Evolutionary conservation across 2,329 filamentous ascomycete species (phyloP), one percentile per base, ranked within the genome.

Genomic region (Ophiostoma tasmaniense): DNA sequence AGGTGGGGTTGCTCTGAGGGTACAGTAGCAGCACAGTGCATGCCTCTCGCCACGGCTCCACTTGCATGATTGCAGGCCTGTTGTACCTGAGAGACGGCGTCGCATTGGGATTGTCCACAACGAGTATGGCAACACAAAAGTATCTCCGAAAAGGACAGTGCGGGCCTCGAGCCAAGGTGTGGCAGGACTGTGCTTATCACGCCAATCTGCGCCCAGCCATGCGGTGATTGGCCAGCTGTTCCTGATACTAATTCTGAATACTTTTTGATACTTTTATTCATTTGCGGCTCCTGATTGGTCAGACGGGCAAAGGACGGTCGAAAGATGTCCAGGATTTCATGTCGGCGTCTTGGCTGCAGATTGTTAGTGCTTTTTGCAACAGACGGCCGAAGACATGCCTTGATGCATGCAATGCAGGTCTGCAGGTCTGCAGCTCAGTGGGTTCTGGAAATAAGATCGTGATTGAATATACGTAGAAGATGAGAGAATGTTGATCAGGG

Each of bases 121-220:
- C 0, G 22, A 11, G 50, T 22, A 55, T 25, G 3, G 22, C 11
- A 10, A 22, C 13, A 55, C 22, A 22, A 22, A 55, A 55, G 50
- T 55, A 55, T 55, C 22, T 55, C 50, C 50, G n/a, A 55, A 25
- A 22, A 25, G 50, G 10, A 55, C 50, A 55, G 50, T 55, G 50
- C 50, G 50, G 50, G 50, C 14, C 50, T 22, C n/a, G 13, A 14
- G 50, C 50, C 50, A 28, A 55, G 22, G n/a, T 55, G 50, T 55
- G 22, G 33, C 35, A 61, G 25, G 39, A 45, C 64, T 50, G 30
- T 64, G 37, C 68, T 69, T 69, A 69, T 69, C 68, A 64, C 68
- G 52, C 68, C 68, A 66, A 66, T 66, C 64, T 62, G 35, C 22
- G 39, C 35, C 52, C 28, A 52, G 45, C 33, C 22, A 30, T 13